Evolutionary conservation across 768 basidiomycete species (phyloP), one percentile per base, ranked within the genome.

Genomic region (Kwoniella dejecticola): DNA sequence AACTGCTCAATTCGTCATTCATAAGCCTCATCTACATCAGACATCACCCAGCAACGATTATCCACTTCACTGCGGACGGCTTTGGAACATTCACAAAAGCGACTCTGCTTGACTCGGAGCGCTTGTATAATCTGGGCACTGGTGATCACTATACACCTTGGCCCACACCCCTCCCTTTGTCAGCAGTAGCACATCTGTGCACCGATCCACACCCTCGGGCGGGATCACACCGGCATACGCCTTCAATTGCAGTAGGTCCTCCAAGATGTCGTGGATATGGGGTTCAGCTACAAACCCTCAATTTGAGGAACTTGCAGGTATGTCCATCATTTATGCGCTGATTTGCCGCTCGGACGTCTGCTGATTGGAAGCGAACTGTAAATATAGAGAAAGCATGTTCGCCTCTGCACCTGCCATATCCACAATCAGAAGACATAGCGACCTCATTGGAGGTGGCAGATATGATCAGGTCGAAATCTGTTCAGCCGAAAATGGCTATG

Each of bases 401-500:
- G 6, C 76, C 77, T 4, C 65, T 77, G 17, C 77, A 78, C 55
- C 69, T 78, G 1, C 75, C 77, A 4, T 76, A 70, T 46, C 76
- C 76, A 15, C 72, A 78, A 57, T 74, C 74, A 13, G 91, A 94
- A 77, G 91, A 97, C 79, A 92, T 98, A 38, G 91, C 92, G 8
- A 83, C 92, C 66, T 89, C 89, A 71, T 89, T 99, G 61, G 92
- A 97, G 77, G 91, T 97, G 82, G 92, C 91, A 67, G 96, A 99
- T 80, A 89, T 94, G 79, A 93, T 99, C 76, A 86, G 93, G 55
- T 91, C 91, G 5, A 94, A 95, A 82, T 85, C 89, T 41, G 88
- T 88, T 0, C 84, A 85, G 17, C 87, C 94, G 17, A 89, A 89
- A 80, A 87, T 89, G 62, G 89, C 95, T 3, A 89, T 93, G 87